phyloP scores from a whole-genome alignment of 2,329 filamentous ascomycete species.

The Aspergillus hiratsukae region DNA sequence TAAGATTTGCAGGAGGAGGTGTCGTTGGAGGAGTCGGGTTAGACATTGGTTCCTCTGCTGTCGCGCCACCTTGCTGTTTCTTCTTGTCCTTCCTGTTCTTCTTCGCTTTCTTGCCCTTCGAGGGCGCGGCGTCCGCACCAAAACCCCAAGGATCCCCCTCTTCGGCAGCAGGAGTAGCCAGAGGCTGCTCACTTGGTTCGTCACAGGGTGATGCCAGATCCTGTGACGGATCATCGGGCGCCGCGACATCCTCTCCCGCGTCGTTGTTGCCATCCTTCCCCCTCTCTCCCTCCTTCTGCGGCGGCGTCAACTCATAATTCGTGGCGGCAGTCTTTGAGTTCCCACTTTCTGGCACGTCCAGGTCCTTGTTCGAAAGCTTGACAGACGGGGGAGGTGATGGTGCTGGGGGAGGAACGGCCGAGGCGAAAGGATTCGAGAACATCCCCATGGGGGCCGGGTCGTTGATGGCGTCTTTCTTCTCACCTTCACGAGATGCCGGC shows the following conservation, averaged over 20 bases:
- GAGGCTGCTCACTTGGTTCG: conserved; percentile 2
- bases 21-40: conserved; percentile 37
- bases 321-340: conserved; percentile 7
- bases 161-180: neutral
- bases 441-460: conserved; percentile 12
- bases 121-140: neutral
- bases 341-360: neutral
- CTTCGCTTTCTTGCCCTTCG: conserved; percentile 23
- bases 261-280: neutral
- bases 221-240: conserved; percentile 5
- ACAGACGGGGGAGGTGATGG: conserved; percentile 25
- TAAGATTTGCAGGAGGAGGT: conserved; percentile 25
- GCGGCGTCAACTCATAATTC: neutral
- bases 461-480: conserved; percentile 12
- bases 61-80: conserved; percentile 18
- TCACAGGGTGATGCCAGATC: neutral
- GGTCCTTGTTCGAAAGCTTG: neutral
- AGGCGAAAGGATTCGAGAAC: conserved; percentile 20
- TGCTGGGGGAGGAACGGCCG: conserved; percentile 26
- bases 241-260: neutral
- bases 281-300: neutral
- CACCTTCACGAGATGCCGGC: conserved; percentile 19
- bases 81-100: conserved; percentile 28
- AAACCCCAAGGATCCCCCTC: conserved; percentile 1
- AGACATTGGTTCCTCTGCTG: conserved; percentile 21